Evolutionary conservation across 768 basidiomycete genomes (phyloP), one percentile per base, ranked within the genome.

Genomic region (Psilocybe sp.): DNA sequence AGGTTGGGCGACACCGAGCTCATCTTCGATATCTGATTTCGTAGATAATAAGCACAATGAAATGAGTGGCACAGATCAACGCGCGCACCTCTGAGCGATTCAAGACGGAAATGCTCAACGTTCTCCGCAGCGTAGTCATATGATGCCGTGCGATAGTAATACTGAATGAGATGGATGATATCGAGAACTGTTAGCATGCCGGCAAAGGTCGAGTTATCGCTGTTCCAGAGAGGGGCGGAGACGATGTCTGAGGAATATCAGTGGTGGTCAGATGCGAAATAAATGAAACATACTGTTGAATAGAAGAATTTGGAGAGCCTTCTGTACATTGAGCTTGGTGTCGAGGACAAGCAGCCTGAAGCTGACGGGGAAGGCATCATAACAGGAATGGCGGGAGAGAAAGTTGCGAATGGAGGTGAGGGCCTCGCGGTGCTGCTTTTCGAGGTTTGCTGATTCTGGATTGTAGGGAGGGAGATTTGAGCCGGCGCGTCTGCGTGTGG

Each of bases 151-250:
- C 86, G 84, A 69, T 98, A 97, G 69, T 98, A 99, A 72, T 95
- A 97, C 62, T 99, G 97, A 57, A 99, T 98, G 56, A 99, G 84
- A 66, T 99, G 97, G 50, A 99, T 98, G 66, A 99, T 94, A 68
- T 99, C 97, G 50, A 93, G 81, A n/a, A 98, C 92, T 8, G 97
- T 99, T 63, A 99, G 88, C 96, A 99, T 98, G 52, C 97, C 97
- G 8, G 92, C 92, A 62, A 99, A 99, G 37, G 77, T 82, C 4
- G 92, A 95, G 52, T 81, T 83, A 56, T 93, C 90, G 67, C 93
- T 96, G 73, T 98, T 96, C 92, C 96, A 99, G 19, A 99, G 76
- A 11, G 97, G 96, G 0, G 97, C 97, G 5, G 97, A 98, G 16
- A 98, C 95, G 52, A 98, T 95, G 54, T 94, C 96, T 97, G 64